Conservation (phyloP, 1,284 basidiomycete species). For the Ceratobasidium sp. region DNA sequence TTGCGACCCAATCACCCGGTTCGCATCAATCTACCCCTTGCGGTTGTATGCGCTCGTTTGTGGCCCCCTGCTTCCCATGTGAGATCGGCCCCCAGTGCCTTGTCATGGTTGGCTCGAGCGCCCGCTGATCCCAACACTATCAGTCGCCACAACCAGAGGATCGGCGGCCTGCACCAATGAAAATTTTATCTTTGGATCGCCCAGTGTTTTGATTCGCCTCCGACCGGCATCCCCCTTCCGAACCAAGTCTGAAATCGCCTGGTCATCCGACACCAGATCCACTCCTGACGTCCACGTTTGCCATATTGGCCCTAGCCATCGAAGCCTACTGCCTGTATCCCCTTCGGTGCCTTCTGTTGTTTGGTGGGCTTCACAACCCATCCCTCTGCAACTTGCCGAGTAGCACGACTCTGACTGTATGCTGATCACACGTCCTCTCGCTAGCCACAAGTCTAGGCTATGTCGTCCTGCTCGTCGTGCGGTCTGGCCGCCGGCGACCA, state of each 20-base stretch:
- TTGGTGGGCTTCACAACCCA: conserved; percentile 26
- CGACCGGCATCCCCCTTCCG: conserved; percentile 39
- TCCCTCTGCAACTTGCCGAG: conserved; percentile 32
- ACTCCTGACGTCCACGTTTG: background rate
- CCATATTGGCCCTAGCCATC: conserved; percentile 27
- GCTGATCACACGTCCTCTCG: background rate
- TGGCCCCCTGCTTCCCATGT: background rate
- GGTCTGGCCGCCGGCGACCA: conserved; percentile 14
- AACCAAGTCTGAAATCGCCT: conserved; percentile 31
- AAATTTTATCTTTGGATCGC: conserved; percentile 37
- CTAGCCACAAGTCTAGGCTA: conserved; percentile 5
- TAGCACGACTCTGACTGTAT: background rate
- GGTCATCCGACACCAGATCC: conserved; percentile 34
- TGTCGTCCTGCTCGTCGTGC: background rate
- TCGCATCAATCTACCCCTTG: conserved; percentile 35
- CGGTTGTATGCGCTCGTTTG: conserved; percentile 14
- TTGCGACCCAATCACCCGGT: conserved; percentile 11
- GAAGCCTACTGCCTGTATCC: conserved; percentile 15
- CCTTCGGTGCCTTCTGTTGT: conserved; percentile 41
- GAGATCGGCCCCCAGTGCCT: conserved; percentile 23
- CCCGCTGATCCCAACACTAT: conserved; percentile 15
- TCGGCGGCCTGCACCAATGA: conserved; percentile 20
- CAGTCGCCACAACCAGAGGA: conserved; percentile 6
- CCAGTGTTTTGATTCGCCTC: conserved; percentile 18
- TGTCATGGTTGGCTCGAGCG: conserved; percentile 11